Base-by-base conservation (phyloP, 352 stramenopile species). In the Phytophthora melonis region DNA sequence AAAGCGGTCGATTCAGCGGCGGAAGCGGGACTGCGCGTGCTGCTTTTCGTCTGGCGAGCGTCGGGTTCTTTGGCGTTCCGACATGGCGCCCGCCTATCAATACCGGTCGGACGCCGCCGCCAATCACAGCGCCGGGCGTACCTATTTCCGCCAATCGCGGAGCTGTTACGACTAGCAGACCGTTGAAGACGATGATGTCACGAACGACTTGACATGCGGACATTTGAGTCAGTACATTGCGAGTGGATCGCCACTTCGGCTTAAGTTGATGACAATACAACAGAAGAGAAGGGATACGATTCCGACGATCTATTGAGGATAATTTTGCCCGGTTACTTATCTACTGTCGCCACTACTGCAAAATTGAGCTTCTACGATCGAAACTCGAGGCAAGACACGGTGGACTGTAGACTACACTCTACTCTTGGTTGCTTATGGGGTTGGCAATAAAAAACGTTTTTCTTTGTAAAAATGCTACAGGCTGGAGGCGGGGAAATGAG, bases 381-480 rank as follows among this genome's bases (percentile, higher is more conserved):
- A 65, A 68, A 50, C 58, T 72, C 19, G 25, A 65, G 11, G 3
- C 36, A 62, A 58, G 21, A 49, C 54, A 66, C 27, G 56, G 6
- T 19, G 14, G 13, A 27, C n/a, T 57, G 59, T 59, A 47, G 43
- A 66, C 66, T 63, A 69, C 43, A 66, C 57, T 59, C 63, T 53
- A 64, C 66, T 70, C 55, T 30, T 58, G 54, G 30, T 49, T 49
- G 41, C 23, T 68, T 72, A 30, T 77, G 66, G 13, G 34, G 27
- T 32, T 63, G 54, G 57, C 56, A 79, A 74, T 77, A 74, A 74
- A 74, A 74, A 71, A 66, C 34, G 47, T 72, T 72, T 77, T 79
- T 73, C 41, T 72, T 77, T 56, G 43, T 66, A 68, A 78, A 72
- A 82, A 82, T 82, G 57, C 64, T 82, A 78, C 75, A 75, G 67